Evolutionary conservation across 2,329 filamentous ascomycete species (phyloP), one percentile per base, ranked within the genome.

Genomic region (Hypoxylon sp.): DNA sequence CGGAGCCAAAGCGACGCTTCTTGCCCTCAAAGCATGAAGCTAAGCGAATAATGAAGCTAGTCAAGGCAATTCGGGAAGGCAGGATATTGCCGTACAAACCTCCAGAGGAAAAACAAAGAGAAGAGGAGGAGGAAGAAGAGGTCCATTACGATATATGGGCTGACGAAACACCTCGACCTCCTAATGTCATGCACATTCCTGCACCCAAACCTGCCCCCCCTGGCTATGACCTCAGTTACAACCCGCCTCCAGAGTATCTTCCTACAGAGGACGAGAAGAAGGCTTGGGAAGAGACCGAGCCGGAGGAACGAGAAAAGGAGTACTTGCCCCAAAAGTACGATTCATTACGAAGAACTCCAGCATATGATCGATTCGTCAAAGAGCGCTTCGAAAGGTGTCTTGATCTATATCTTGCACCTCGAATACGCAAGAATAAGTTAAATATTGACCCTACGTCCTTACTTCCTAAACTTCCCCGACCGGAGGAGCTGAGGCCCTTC

Each of bases 21-120:
- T 84, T 99, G 9, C 96, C 97, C 5, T 98, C 95, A 51, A 98
- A 98, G 81, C 94, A 99, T 80, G 96, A 99, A 81, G 92, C 93
- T 33, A 98, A 98, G 84, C 90, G 94, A 63, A 89, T 99, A 57
- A 97, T 98, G 89, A 98, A 99, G 84, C 90, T 99, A 76, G 96
- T 98, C 59, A 94, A 93, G 77, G 96, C 96, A 39, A 99, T 99
- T 74, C 90, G 92, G 72, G 95, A 98, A 81, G 96, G 97, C 37
- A 90, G 94, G 54, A 98, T 99, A 73, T 84, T 97, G 76, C 97
- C 97, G 3, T 97, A 97, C 83, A 94, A 91, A 78, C 89, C 94
- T 3, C 90, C 90, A 0, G 86, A 90, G 75, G 92, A 87, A 71
- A 83, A 81, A 47, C 81, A 93, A 74, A 87, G 90, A 69, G 89